These are phyloP conservation scores for Phalaenopsis hybrid DNA, from an alignment of 116 monocot species.

Conservation along the genomic window DNA sequence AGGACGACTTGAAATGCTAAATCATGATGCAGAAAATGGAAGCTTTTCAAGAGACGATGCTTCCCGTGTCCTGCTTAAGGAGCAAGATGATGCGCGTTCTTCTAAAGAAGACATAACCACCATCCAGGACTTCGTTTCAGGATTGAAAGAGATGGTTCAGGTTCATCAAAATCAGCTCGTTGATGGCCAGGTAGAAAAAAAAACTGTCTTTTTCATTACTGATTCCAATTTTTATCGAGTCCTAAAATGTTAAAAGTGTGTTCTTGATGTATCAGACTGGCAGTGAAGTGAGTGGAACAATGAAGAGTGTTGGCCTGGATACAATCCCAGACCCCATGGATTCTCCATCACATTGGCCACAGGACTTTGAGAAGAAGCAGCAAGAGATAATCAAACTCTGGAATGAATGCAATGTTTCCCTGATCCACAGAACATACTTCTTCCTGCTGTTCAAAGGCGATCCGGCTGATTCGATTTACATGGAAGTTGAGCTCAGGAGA, in stretches of 20 bases:
- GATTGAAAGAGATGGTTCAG: slow-evolving; percentile 44
- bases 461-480: slow-evolving; percentile 55
- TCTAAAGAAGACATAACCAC: slow-evolving; percentile 27
- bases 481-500: slow-evolving; percentile 76
- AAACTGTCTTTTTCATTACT: not conserved
- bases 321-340: slow-evolving; percentile 18
- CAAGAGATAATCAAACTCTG: slow-evolving; percentile 61
- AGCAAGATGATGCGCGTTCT: slow-evolving; percentile 8
- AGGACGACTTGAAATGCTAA: slow-evolving; percentile 13
- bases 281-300: slow-evolving; percentile 20
- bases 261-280: slow-evolving; percentile 9
- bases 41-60: slow-evolving; percentile 19
- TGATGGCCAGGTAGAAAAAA: slow-evolving; percentile 21
- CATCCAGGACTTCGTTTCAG: slow-evolving; percentile 43
- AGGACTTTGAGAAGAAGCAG: slow-evolving; percentile 56
- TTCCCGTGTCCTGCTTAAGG: slow-evolving; percentile 13
- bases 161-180: slow-evolving; percentile 24
- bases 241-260: not conserved
- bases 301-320: slow-evolving; percentile 26
- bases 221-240: not conserved
- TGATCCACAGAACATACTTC: slow-evolving; percentile 63
- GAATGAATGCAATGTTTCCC: slow-evolving; percentile 57
- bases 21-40: slow-evolving; percentile 25
- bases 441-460: slow-evolving; percentile 74
- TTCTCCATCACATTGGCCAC: slow-evolving; percentile 44